A percentile compares a stretch with the other conserved stretches of the same genome.
Evolutionary conservation across 352 stramenopile species (phyloP).

Genomic region (Phytophthora multivora): DNA sequence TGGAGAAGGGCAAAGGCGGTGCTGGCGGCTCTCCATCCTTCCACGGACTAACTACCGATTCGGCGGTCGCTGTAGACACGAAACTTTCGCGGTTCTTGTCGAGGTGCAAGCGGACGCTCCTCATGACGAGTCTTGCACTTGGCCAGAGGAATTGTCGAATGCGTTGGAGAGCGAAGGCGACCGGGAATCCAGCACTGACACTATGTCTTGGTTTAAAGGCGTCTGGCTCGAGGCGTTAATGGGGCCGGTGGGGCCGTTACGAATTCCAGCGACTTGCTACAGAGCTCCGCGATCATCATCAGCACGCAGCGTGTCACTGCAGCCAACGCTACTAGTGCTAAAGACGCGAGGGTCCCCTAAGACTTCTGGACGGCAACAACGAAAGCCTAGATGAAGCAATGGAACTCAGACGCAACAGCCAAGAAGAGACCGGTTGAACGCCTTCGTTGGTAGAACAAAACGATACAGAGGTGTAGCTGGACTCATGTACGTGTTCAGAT

Average conservation of each 20-base stretch:
- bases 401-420: background rate
- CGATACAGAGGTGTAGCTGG: too few species aligned
- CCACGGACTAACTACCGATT: conserved; percentile 18
- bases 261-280: too few species aligned
- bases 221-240: too few species aligned
- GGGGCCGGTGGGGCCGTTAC: too few species aligned
- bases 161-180: background rate
- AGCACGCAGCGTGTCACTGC: too few species aligned
- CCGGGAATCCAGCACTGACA: too few species aligned
- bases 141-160: conserved; percentile 13
- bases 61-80: conserved; percentile 1
- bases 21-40: conserved; percentile 17
- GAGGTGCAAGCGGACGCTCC: conserved; percentile 17
- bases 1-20: conserved; percentile 18
- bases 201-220: too few species aligned
- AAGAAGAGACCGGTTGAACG: background rate
- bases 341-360: too few species aligned
- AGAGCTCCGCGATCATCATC: too few species aligned
- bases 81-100: background rate
- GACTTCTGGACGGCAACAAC: background rate
- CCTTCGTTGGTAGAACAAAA: background rate
- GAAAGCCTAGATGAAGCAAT: background rate
- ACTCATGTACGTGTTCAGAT: too few species aligned
- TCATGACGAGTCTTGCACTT: background rate
- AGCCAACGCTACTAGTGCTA: too few species aligned